Evolutionary conservation across 176 grass and related monocot species (phyloP).

Genomic region (Aegilops sharonensis): DNA sequence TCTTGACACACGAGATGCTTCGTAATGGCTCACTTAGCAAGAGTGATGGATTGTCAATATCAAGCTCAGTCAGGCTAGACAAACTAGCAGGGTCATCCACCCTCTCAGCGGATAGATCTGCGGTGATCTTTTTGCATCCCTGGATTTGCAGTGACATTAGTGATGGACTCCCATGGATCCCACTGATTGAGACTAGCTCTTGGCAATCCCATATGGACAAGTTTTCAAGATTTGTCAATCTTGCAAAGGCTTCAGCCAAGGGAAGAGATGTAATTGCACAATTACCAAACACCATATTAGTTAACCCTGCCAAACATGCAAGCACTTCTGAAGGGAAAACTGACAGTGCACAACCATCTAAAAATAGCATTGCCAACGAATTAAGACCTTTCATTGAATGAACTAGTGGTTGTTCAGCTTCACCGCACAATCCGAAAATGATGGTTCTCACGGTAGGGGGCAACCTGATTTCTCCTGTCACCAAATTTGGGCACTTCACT

Average conservation of each 20-base stretch:
- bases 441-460: constrained; percentile 27
- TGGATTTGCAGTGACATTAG: constrained; percentile 32
- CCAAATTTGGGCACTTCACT: constrained; percentile 28
- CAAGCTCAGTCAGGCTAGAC: constrained; percentile 15
- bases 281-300: neutral
- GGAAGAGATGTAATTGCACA: constrained; percentile 45
- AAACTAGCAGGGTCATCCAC: neutral
- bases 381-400: constrained; percentile 33
- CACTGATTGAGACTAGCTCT: constrained; percentile 39
- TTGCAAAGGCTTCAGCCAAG: constrained; percentile 10
- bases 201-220: constrained; percentile 26
- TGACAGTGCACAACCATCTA: constrained; percentile 34
- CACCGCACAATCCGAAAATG: constrained; percentile 35
- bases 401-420: constrained; percentile 30
- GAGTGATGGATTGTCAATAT: constrained; percentile 26
- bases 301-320: constrained; percentile 11
- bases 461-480: neutral
- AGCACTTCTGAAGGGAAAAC: constrained; percentile 9
- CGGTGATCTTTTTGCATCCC: constrained; percentile 35
- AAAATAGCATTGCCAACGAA: constrained; percentile 22
- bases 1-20: constrained; percentile 26
- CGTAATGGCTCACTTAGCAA: constrained; percentile 33
- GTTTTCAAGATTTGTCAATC: constrained; percentile 33
- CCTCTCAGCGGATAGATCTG: neutral
- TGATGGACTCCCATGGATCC: constrained; percentile 31